These are phyloP conservation scores for Thecaphora thlaspeos DNA, from an alignment of 1,284 basidiomycete species.

Conservation along the genomic window DNA sequence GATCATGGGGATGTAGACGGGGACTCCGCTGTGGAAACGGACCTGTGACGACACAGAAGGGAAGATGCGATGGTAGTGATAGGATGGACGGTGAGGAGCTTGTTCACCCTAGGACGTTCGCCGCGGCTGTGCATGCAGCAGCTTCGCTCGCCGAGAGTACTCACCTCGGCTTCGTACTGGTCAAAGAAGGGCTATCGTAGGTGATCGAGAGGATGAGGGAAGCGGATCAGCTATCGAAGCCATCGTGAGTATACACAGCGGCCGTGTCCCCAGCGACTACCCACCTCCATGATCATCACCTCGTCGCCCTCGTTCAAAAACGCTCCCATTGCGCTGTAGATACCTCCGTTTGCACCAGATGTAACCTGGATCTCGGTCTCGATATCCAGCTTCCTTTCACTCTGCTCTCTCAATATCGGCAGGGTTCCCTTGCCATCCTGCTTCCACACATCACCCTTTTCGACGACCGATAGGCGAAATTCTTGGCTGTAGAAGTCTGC, in stretches of 20 bases:
- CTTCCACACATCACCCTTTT: slow-evolving; percentile 20
- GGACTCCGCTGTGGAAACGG: slow-evolving; percentile 68
- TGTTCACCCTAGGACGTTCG: too few species aligned
- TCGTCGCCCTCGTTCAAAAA: slow-evolving; percentile 67
- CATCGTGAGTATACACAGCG: too few species aligned
- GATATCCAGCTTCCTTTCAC: slow-evolving; percentile 70
- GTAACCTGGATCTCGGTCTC: slow-evolving; percentile 90
- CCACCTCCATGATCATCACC: slow-evolving; percentile 97
- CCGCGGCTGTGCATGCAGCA: too few species aligned
- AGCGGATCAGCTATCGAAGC: too few species aligned
- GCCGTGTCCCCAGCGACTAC: too few species aligned
- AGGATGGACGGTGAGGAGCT: too few species aligned
- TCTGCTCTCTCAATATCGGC: slow-evolving; percentile 29
- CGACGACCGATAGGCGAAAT: slow-evolving; percentile 42
- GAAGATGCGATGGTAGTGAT: too few species aligned
- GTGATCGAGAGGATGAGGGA: too few species aligned
- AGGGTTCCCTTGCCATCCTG: slow-evolving; percentile 8
- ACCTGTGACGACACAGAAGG: too few species aligned
- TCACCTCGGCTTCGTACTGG: slow-evolving; percentile 71
- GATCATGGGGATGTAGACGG: slow-evolving; percentile 91
- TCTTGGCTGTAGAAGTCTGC: slow-evolving; percentile 30
- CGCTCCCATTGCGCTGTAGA: slow-evolving; percentile 49
- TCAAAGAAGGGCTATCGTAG: slow-evolving; percentile 91
- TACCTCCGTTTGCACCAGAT: slow-evolving; percentile 73
- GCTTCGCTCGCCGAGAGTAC: too few species aligned